Evolutionary conservation across 768 basidiomycete species (phyloP).

Genomic region (Ramaria rubella): DNA sequence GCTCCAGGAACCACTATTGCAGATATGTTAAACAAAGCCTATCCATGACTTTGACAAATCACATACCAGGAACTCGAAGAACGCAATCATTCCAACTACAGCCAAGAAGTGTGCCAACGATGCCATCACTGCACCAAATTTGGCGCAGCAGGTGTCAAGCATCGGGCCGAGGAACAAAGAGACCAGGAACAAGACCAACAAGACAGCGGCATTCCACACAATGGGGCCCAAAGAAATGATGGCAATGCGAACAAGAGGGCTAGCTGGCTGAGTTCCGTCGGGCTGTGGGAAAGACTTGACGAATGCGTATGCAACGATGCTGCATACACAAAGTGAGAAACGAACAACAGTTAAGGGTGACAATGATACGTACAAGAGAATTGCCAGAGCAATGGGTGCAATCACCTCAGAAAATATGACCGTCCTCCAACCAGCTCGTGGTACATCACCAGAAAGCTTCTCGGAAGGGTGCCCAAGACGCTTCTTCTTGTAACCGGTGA

Average conservation of each 20-base stretch:
- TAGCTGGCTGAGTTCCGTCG: conserved; percentile 59
- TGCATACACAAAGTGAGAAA: conserved; percentile 39
- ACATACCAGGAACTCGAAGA: conserved; percentile 93
- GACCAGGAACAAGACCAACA: conserved; percentile 82
- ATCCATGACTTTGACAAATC: not conserved
- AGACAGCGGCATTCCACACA: conserved; percentile 87
- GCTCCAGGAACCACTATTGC: conserved; percentile 84
- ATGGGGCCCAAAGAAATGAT: conserved; percentile 92
- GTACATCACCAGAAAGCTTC: conserved; percentile 92
- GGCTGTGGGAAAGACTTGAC: conserved; percentile 77
- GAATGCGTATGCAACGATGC: conserved; percentile 40
- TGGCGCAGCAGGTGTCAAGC: conserved; percentile 74
- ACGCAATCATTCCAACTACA: conserved; percentile 80
- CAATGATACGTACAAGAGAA: conserved; percentile 65
- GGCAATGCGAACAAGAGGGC: conserved; percentile 86
- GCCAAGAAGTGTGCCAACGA: conserved; percentile 80
- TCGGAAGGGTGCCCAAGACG: conserved; percentile 94
- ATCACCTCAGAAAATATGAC: conserved; percentile 84
- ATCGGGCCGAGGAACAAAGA: conserved; percentile 92
- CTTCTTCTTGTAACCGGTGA: conserved; percentile 99
- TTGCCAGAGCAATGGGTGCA: conserved; percentile 79
- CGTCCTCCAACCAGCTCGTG: conserved; percentile 87
- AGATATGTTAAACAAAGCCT: conserved; percentile 4
- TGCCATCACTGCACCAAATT: conserved; percentile 90
- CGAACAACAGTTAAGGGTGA: conserved; percentile 41